Base-by-base conservation (phyloP, 2,329 filamentous ascomycete genomes). In the Phaeosphaeria sp. region DNA sequence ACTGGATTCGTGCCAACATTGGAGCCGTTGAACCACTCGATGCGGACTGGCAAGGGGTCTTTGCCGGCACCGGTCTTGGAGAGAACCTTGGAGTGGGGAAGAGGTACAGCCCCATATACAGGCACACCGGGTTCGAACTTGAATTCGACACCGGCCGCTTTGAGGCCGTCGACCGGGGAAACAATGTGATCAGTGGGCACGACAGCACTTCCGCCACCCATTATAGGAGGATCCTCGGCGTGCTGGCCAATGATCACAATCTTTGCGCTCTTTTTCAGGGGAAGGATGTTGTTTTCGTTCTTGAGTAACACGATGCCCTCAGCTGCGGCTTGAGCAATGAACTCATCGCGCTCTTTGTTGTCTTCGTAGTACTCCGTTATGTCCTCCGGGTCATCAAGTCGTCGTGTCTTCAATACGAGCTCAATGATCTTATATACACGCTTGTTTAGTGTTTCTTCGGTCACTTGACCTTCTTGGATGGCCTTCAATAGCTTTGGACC, bases 141-240 rank as follows among this genome's bases (percentile, higher is more conserved):
- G 36, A 39, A 39, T 3, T 39, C 36, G n/a, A 39, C 36, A 7
- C 36, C 36, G 15, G 36, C 36, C 17, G 36, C 36, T 39, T n/a
- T 39, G 4, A 39, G 36, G 36, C 36, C 36, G 15, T 39, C 36
- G 6, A 39, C 13, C 27, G 42, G 43, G 23, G 30, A 50, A 44
- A 21, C 89, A 62, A 91, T 89, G 10, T 46, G 23, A 23, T 39
- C 36, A 39, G 21, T 11, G 20, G 43, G 43, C 43, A 25, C 43
- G 20, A 46, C 21, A 46, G 43, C 21, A 20, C 21, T 25, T 91
- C 85, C 3, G 88, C 88, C 57, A 90, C 82, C 9, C 33, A 42
- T 15, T 2, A 22, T 46, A 11, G 23, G 43, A 13, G 23, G 43
- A 39, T 17, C 15, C 36, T 39, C 36, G 15, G 36, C 36, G 15